Evolutionary conservation across 345 rosid genomes (phyloP).

Genomic region (Tarenaya hassleriana): DNA sequence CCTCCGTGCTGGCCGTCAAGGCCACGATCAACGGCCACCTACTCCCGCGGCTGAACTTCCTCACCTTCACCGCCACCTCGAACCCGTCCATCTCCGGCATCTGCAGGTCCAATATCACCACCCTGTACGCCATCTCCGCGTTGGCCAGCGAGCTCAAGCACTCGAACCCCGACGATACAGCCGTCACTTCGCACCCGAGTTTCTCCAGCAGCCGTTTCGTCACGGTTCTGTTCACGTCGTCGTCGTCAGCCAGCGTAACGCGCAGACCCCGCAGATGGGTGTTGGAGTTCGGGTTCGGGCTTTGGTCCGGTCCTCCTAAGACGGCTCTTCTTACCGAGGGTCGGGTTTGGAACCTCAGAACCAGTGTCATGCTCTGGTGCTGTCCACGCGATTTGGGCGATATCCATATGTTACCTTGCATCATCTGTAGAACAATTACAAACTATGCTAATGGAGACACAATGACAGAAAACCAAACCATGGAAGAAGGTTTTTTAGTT

Average conservation of each 20-base stretch:
- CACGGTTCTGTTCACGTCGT: constrained; percentile 63
- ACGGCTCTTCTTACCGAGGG: constrained; percentile 41
- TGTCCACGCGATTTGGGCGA: constrained; percentile 54
- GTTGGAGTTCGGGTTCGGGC: constrained; percentile 39
- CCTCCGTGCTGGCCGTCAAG: constrained; percentile 83
- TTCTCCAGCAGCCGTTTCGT: constrained; percentile 76
- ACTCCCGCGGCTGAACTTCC: constrained; percentile 66
- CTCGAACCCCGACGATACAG: constrained; percentile 83
- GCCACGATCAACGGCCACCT: constrained; percentile 85
- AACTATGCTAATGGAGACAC: background rate
- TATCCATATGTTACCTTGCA: constrained; percentile 92
- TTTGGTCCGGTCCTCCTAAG: constrained; percentile 21
- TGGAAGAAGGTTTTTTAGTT: too few relatives aligned
- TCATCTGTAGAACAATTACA: constrained; percentile 50
- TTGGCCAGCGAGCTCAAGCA: constrained; percentile 62
- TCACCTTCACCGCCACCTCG: constrained; percentile 78
- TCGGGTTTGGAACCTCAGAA: constrained; percentile 56
- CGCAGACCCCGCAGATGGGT: constrained; percentile 62
- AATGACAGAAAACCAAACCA: too few relatives aligned
- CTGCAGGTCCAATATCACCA: constrained; percentile 75
- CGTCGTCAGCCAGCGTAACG: constrained; percentile 65
- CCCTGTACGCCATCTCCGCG: constrained; percentile 48
- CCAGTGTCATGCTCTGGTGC: constrained; percentile 63
- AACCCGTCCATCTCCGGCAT: constrained; percentile 94
- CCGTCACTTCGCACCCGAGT: constrained; percentile 77